phyloP scores from a whole-genome alignment of 768 basidiomycete genomes.

The Panellus pusillus region DNA sequence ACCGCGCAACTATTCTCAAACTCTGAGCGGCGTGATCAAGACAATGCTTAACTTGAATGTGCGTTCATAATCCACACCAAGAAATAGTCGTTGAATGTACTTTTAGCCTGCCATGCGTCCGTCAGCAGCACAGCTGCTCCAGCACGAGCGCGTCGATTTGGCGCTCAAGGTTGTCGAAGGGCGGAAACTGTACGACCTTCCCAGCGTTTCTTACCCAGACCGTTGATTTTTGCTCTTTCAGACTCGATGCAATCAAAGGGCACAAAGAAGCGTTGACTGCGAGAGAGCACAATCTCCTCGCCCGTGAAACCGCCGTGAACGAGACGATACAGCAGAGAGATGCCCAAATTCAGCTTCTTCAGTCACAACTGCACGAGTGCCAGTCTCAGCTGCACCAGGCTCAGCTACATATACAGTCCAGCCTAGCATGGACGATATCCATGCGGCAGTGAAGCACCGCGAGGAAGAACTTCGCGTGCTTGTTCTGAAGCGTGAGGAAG shows the following conservation, averaged over 20 bases:
- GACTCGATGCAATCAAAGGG: constrained; percentile 62
- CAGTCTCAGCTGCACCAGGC: constrained; percentile 40
- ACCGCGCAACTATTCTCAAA: constrained; percentile 78
- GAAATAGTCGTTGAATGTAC: constrained; percentile 2
- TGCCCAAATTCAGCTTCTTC: constrained; percentile 52
- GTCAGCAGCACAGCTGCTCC: constrained; percentile 76
- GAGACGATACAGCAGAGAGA: constrained; percentile 63
- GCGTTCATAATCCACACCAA: constrained; percentile 12
- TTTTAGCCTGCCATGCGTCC: constrained; percentile 82
- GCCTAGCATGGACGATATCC: constrained; percentile 38
- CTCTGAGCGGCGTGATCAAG: constrained; percentile 73
- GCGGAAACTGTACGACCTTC: constrained; percentile 66
- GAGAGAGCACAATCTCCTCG: constrained; percentile 64
- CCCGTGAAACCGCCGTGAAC: constrained; percentile 53
- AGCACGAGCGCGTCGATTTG: constrained; percentile 74
- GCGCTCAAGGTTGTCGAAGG: constrained; percentile 73
- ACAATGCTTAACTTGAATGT: constrained; percentile 88
- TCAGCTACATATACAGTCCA: constrained; percentile 26
- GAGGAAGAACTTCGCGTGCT: constrained; percentile 21
- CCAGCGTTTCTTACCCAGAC: not conserved
- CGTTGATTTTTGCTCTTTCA: constrained; percentile 26
- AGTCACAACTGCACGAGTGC: constrained; percentile 34
- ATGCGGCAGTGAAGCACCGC: constrained; percentile 32
- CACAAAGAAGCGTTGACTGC: constrained; percentile 56
- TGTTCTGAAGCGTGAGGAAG: constrained; percentile 21